Percentiles rank a stretch among this genome's conserved stretches.
Conservation (phyloP, 495 filamentous ascomycete species). For the Chlorociboria aeruginascens region DNA sequence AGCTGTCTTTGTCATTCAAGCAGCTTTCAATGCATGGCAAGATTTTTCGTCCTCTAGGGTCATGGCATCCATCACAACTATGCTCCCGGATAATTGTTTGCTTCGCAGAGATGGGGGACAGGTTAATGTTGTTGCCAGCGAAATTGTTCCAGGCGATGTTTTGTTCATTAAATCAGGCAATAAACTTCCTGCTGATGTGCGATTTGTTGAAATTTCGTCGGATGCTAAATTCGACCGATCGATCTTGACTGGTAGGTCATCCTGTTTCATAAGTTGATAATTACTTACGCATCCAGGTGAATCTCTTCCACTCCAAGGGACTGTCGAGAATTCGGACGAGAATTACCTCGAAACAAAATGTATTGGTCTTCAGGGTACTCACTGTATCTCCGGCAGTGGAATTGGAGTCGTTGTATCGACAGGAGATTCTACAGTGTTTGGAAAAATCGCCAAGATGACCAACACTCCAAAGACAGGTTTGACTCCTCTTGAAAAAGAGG, state of each 20-base stretch:
- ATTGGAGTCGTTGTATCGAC: slow-evolving; percentile 51
- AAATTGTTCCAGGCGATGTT: slow-evolving; percentile 58
- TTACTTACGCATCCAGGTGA: slow-evolving; percentile 29
- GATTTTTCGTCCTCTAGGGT: slow-evolving; percentile 51
- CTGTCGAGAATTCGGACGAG: slow-evolving; percentile 46
- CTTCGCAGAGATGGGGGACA: slow-evolving; percentile 46
- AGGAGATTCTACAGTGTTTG: slow-evolving; percentile 20
- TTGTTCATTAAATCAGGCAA: slow-evolving; percentile 51
- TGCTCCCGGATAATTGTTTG: slow-evolving; percentile 56
- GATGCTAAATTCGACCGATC: slow-evolving; percentile 63
- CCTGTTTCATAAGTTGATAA: not conserved
- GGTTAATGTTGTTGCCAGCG: slow-evolving; percentile 34
- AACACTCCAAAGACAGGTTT: slow-evolving; percentile 45
- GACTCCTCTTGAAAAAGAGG: slow-evolving; percentile 56
- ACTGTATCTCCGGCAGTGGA: slow-evolving; percentile 54
- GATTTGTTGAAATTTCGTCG: slow-evolving; percentile 48
- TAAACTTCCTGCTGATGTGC: slow-evolving; percentile 57
- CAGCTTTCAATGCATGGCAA: slow-evolving; percentile 55
- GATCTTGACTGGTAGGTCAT: slow-evolving; percentile 48
- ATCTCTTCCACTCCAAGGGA: slow-evolving; percentile 47
- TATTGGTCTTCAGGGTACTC: slow-evolving; percentile 62
- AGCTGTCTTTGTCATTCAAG: slow-evolving; percentile 55
- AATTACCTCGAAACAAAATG: slow-evolving; percentile 67
- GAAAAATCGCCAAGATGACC: slow-evolving; percentile 54
- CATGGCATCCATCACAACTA: slow-evolving; percentile 51